Conservation (phyloP, 495 filamentous ascomycete genomes). For the Rhizodiscina lignyota region DNA sequence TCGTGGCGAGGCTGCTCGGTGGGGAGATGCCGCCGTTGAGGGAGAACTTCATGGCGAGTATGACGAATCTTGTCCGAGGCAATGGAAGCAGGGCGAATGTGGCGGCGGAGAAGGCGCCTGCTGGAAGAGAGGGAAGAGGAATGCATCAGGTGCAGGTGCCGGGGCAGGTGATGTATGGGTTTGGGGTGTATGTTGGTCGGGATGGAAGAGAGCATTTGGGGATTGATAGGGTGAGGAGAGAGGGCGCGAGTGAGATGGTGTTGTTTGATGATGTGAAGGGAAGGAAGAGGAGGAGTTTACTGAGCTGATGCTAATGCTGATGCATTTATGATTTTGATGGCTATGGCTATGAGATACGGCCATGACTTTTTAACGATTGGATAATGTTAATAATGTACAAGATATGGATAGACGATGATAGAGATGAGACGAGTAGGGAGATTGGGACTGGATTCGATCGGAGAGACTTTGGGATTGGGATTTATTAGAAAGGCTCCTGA, state of each 20-base stretch:
- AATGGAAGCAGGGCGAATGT: constrained; percentile 8
- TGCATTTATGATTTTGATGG: too few species aligned
- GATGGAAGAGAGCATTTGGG: constrained; percentile 50
- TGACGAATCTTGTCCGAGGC: constrained; percentile 2
- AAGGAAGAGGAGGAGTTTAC: background rate
- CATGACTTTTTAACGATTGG: too few species aligned
- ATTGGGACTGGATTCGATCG: too few species aligned
- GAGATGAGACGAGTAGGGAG: too few species aligned
- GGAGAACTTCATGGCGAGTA: constrained; percentile 1
- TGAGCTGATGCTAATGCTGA: too few species aligned
- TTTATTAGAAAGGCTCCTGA: too few species aligned
- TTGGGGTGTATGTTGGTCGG: constrained; percentile 42
- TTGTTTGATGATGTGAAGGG: constrained; percentile 14
- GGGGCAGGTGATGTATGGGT: constrained; percentile 33
- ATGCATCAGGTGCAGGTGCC: constrained; percentile 4
- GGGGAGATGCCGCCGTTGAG: constrained; percentile 8
- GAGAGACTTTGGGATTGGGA: too few species aligned
- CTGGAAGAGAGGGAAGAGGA: constrained; percentile 1
- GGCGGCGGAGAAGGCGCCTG: constrained; percentile 22
- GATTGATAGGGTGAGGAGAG: constrained; percentile 40
- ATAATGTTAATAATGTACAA: too few species aligned
- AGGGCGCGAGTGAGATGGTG: constrained; percentile 22
- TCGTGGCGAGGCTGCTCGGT: constrained; percentile 42
- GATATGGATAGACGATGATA: too few species aligned
- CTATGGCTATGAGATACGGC: too few species aligned